Evolutionary conservation across 345 rosid species (phyloP), one percentile per base, ranked within the genome.

Genomic region (Salix udensis): DNA sequence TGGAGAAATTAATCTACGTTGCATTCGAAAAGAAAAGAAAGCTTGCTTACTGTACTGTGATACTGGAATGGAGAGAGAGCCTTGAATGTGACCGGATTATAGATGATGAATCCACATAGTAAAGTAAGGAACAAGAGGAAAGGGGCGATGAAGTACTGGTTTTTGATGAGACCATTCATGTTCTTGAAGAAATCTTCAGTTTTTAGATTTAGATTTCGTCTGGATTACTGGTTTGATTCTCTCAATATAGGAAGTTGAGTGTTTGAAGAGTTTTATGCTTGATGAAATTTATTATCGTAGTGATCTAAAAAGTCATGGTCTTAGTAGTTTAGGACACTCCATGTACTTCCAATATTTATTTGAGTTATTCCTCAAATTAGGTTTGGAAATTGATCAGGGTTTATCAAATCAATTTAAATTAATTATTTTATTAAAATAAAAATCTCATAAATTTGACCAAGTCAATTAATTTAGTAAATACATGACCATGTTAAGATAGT

Each of bases 141-240:
- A 15, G 60, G 60, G 44, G 77, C 42, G 18, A 76, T 23, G 42
- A 39, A 4, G 2, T 30, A 5, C 7, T 55, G 28, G 66, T 69
- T 55, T 53, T 72, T 82, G 5, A 36, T 82, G 7, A 36, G 74
- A 79, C 53, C 68, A 6, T 46, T 30, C 68, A 73, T 68, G 65
- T 71, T 66, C 67, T 60, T 15, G 31, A 69, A 21, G 37, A 53
- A 55, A 55, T 55, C 61, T 53, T 21, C 61, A 21, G 11, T 53
- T 53, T 21, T 21, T 53, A 21, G 13, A 53, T 53, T n/a, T 6
- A 53, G 61, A 53, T 2, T n/a, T 55, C 26, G 61, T 55, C 61
- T 55, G 61, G 24, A 21, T 53, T 23, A 7, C 7, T 39, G 42
- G 42, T 21, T 53, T 53, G 60, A 7, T 55, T 1, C 61, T 2